Base-by-base conservation (phyloP, 352 stramenopile genomes). In the Blastocystis sp. region DNA sequence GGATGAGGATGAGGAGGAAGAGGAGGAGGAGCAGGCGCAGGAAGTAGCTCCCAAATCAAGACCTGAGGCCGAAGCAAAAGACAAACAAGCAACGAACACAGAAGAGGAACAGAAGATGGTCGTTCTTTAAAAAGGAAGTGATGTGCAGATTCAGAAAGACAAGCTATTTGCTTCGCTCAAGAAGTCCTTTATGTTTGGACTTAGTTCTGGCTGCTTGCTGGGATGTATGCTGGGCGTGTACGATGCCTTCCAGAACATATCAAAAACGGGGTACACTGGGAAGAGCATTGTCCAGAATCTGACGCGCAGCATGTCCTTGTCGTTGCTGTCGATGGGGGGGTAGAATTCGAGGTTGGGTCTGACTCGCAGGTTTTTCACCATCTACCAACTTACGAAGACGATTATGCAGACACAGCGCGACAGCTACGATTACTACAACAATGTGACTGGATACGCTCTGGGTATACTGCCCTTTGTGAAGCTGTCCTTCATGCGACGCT, bases 391-490 rank as follows among this genome's bases (percentile, higher is more conserved):
- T 13, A 47, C 34, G 47, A 80, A 80, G 29, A 56, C 47, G 23
- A n/a, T 23, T 6, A 59, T 61, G 7, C 20, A 34, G 70, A 29
- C 45, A 13, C 13, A 61, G 20, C 70, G 70, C 20, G 18, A 37
- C 3, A 80, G 43, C 26, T 41, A 18, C 47, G 70, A 80, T n/a
- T 80, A 34, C 70, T 80, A 80, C 54, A 80, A 80, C 70, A 63
- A 80, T n/a, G 13, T 80, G 11, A 37, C 43, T 41, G 70, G 43
- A 29, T 62, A 29, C 23, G 41, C 43, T 6, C n/a, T 80, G 11
- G 70, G 43, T 41, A 20, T 61, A 18, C 47, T 80, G 11, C 70
- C 70, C 18, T 80, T 80, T 37, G 41, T 80, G 23, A 80, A 80
- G 34, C 29, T 80, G 20, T 53, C 37, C 8, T 64, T 64, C 39